phyloP scores from a whole-genome alignment of 1,284 basidiomycete genomes.

The Filobasidium uniguttulatum region DNA sequence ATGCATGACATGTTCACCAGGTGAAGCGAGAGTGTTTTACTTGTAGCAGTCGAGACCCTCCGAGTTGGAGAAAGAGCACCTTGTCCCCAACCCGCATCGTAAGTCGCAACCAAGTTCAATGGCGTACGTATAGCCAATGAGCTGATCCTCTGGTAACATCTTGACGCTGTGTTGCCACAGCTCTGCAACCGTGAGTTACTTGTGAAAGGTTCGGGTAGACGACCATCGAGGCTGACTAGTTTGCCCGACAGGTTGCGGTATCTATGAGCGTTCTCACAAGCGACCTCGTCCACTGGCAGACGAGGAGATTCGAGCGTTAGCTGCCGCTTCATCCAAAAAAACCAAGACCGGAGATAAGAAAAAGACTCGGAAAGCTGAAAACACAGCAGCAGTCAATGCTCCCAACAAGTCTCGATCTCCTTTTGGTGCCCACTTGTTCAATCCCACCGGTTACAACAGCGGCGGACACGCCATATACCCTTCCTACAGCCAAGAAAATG shows the following conservation, averaged over 20 bases:
- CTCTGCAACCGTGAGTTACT: slow-evolving; percentile 13
- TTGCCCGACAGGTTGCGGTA: slow-evolving; percentile 4
- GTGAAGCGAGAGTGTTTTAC: slow-evolving; percentile 15
- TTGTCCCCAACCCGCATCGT: slow-evolving; percentile 10
- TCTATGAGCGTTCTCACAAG: slow-evolving; percentile 14
- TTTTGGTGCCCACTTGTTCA: neutral
- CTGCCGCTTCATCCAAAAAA: slow-evolving; percentile 3
- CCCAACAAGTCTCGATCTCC: neutral
- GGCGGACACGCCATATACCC: neutral
- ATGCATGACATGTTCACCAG: neutral
- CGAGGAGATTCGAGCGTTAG: slow-evolving; percentile 4
- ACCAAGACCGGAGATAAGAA: neutral
- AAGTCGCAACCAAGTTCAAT: neutral
- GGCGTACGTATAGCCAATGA: neutral
- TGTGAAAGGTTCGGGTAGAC: neutral
- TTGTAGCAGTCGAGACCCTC: slow-evolving; percentile 13
- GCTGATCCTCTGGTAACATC: too few species aligned
- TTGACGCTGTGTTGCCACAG: neutral
- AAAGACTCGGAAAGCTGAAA: neutral
- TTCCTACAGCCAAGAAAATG: slow-evolving; percentile 1
- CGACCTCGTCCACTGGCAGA: slow-evolving; percentile 5
- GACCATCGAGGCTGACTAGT: neutral
- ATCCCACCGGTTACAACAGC: neutral
- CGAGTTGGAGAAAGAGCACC: slow-evolving; percentile 15
- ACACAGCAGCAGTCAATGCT: neutral